phyloP scores from a whole-genome alignment of 2,329 filamentous ascomycete species.

The Fusarium phyllophilum region DNA sequence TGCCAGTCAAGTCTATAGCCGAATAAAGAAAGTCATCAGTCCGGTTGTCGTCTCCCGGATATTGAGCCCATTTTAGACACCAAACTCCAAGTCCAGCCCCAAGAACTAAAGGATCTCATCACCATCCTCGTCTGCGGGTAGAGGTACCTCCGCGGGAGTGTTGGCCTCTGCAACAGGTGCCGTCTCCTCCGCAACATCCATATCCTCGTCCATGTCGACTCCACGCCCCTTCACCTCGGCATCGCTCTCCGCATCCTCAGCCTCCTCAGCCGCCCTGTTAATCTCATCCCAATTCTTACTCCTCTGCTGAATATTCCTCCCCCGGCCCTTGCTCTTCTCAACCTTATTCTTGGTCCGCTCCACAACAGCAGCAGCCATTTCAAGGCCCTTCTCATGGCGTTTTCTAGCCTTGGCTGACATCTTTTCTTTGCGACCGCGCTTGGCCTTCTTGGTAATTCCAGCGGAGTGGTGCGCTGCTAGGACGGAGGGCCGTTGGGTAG shows the following conservation, averaged over 20 bases:
- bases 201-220: slow-evolving; percentile 51
- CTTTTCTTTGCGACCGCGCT: slow-evolving; percentile 63
- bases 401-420: slow-evolving; percentile 65
- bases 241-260: not conserved
- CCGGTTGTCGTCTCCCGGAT: slow-evolving; percentile 26
- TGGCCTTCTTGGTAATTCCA: slow-evolving; percentile 75
- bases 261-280: slow-evolving; percentile 54
- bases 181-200: slow-evolving; percentile 41
- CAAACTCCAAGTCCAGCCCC: slow-evolving; percentile 40
- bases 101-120: slow-evolving; percentile 48
- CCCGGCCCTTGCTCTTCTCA: slow-evolving; percentile 63
- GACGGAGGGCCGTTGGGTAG: slow-evolving; percentile 67
- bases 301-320: slow-evolving; percentile 59
- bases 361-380: slow-evolving; percentile 68
- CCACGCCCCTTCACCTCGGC: slow-evolving; percentile 37
- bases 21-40: slow-evolving; percentile 27
- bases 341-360: slow-evolving; percentile 68
- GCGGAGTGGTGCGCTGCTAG: slow-evolving; percentile 73
- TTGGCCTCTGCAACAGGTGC: not conserved
- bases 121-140: slow-evolving; percentile 44
- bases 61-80: slow-evolving; percentile 41
- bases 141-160: slow-evolving; percentile 8
- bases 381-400: slow-evolving; percentile 66
- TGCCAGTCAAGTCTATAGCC: slow-evolving; percentile 33
- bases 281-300: slow-evolving; percentile 68